A percentile compares a stretch with the other conserved stretches of the same genome.
These are phyloP conservation scores for Odontarrhena argentea DNA, from an alignment of 345 rosid genomes.

Conservation along the genomic window DNA sequence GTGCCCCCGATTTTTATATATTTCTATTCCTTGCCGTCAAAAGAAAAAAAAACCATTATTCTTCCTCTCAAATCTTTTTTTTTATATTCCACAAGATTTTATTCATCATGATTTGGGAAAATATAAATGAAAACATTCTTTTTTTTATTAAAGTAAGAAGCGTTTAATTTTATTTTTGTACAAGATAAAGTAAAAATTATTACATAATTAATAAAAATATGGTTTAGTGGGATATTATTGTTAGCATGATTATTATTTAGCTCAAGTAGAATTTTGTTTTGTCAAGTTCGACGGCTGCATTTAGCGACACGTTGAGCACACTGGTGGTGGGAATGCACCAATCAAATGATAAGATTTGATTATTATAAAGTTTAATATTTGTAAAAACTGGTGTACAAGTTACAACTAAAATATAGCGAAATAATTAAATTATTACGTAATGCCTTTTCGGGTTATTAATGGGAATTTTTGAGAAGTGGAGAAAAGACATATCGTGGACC, in stretches of 20 bases:
- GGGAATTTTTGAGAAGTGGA: slow-evolving; percentile 35
- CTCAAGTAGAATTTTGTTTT: slow-evolving; percentile 10
- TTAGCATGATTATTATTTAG: neutral
- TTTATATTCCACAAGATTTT: slow-evolving; percentile 31
- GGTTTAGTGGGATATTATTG: neutral
- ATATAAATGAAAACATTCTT: neutral
- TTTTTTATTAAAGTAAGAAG: too few relatives aligned
- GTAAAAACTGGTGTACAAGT: neutral
- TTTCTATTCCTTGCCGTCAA: too few relatives aligned
- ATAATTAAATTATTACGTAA: slow-evolving; percentile 36
- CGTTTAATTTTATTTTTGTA: neutral
- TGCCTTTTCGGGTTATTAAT: slow-evolving; percentile 36
- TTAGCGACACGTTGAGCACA: slow-evolving; percentile 32
- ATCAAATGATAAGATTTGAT: slow-evolving; percentile 21
- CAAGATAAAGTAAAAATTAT: neutral
- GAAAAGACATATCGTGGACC: slow-evolving; percentile 29
- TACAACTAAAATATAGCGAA: neutral
- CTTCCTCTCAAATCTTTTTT: slow-evolving; percentile 4
- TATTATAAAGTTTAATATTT: neutral
- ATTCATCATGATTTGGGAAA: slow-evolving; percentile 13
- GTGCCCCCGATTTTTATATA: slow-evolving; percentile 8
- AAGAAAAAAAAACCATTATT: neutral
- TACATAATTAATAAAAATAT: neutral
- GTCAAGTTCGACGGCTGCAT: slow-evolving; percentile 29
- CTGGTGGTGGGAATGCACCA: slow-evolving; percentile 40